Evolutionary conservation across 1,139 yeast species (phyloP), one percentile per base, ranked within the genome.

Genomic region (Insectozyma bohioensis): DNA sequence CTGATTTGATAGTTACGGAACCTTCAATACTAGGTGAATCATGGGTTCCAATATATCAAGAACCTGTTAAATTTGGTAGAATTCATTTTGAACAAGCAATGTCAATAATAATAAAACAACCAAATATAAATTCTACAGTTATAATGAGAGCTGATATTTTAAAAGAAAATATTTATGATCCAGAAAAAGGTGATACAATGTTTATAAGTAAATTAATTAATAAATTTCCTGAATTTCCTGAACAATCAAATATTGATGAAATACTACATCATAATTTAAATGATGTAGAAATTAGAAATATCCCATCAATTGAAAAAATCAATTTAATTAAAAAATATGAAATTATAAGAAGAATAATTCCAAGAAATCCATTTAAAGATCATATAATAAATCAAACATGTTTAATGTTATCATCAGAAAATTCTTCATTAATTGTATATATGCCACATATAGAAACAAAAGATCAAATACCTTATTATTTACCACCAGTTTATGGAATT

Each of bases 91-190:
- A 78, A 38, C 61, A 65, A 8, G 96, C 96, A 4, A 84, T 87
- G 92, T 57, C 75, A 28, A 85, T 88, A 55, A 68, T 90, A 42
- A 83, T 90, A 35, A 71, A 74, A 40, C 88, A 87, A 42, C 97
- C 97, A 10, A 86, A 90, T 54, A 84, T 90, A 57, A 90, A 90
- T 57, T 90, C 97, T 6, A 85, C 97, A 0, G 94, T 87, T 19
- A 84, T 90, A 24, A 66, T 90, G 63, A 66, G 97, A 48, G 95
- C 97, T 0, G 97, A 90, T 56, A 78, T 90, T 17, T 58, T 88
- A 28, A 63, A 67, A 28, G 90, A 84, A 45, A 66, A 63, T 36
- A 55, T 53, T 2, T 76, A 64, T 48, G 68, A 61, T 21, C 61
- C 67, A 5, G 50, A 47, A 14, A 47, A 52, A 34, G 71, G 71